Base-by-base conservation (phyloP, 805 yeast species). In the Sugiyamaella smithiae region DNA sequence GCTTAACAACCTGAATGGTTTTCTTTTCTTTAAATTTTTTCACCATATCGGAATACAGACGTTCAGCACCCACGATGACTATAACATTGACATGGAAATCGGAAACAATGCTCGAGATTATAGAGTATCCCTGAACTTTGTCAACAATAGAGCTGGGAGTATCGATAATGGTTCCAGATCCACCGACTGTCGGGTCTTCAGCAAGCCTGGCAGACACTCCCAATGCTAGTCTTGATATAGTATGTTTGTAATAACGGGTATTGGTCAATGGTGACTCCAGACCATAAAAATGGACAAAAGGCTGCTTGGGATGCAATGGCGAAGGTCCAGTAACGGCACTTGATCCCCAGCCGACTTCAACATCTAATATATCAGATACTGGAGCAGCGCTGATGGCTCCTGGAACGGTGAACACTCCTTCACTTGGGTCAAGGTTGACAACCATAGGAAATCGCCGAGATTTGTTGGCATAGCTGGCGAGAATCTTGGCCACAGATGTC, bases 301-400 rank as follows among this genome's bases (percentile, higher is more conserved):
- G 97, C 65, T 88, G 95, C 63, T 88, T 87, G n/a, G 87, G 86
- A 63, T 86, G 90, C 1, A 65, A 55, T 4, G 58, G 54, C 1
- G 72, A 59, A 0, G 73, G 73, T 1, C 73, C 70, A 54, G 84
- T 81, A 52, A 75, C 70, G 1, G 90, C 81, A 1, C 87, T 80
- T 42, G 88, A 87, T 53, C 95, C 96, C 71, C 95, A 85, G 1
- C 77, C 76, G 17, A 78, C 76, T 12, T 71, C 67, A 16, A 86
- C 78, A 59, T 93, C 96, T 29, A 90, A 71, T 33, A 81, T 69
- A 60, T 88, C 96, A 37, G 89, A 81, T 11, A 90, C 74, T 0
- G 95, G 86, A 0, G 95, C 83, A 0, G 96, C 96, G 0, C 89
- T 75, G 4, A 93, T 53, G 3, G 88, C 78, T 0, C 99, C 97